phyloP scores from a whole-genome alignment of 2,329 filamentous ascomycete species.

The Microcera coccophila region DNA sequence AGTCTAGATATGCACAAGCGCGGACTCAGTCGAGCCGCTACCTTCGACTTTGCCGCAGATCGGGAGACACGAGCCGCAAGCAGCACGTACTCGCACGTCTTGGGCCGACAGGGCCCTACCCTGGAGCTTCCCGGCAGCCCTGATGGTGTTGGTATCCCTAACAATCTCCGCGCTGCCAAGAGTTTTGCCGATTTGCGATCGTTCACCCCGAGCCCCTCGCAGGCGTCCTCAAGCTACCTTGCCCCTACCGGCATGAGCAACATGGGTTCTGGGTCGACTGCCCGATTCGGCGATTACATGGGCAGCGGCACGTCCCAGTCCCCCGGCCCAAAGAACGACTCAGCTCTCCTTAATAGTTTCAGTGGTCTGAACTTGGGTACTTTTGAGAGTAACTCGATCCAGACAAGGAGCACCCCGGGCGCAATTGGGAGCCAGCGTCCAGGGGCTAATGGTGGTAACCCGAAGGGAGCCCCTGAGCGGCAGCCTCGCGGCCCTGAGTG shows the following conservation, averaged over 20 bases:
- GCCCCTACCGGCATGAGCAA: conserved; percentile 49
- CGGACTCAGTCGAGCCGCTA: conserved; percentile 87
- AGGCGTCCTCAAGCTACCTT: conserved; percentile 73
- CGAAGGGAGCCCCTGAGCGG: conserved; percentile 52
- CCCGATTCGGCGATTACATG: conserved; percentile 46
- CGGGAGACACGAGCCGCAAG: conserved; percentile 63
- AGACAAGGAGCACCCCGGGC: conserved; percentile 49
- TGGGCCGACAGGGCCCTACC: conserved; percentile 80
- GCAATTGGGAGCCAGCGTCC: conserved; percentile 65
- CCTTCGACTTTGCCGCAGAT: conserved; percentile 88
- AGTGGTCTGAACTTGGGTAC: conserved; percentile 49
- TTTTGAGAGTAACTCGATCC: conserved; percentile 44
- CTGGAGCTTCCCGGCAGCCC: conserved; percentile 83
- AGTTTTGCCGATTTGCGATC: conserved; percentile 94
- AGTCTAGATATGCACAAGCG: conserved; percentile 75
- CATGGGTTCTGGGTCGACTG: conserved; percentile 40
- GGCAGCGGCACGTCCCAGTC: conserved; percentile 36
- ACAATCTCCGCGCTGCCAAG: conserved; percentile 87
- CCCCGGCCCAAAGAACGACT: conserved; percentile 37
- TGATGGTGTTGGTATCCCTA: conserved; percentile 57
- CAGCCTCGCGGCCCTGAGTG: conserved; percentile 63
- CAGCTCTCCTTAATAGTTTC: conserved; percentile 45
- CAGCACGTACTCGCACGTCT: conserved; percentile 65
- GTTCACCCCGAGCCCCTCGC: conserved; percentile 91
- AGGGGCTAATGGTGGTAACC: conserved; percentile 42